Percentiles rank a stretch among this genome's conserved stretches.
phyloP scores from a whole-genome alignment of 164 flowering plant genomes.

The Stephania japonica region DNA sequence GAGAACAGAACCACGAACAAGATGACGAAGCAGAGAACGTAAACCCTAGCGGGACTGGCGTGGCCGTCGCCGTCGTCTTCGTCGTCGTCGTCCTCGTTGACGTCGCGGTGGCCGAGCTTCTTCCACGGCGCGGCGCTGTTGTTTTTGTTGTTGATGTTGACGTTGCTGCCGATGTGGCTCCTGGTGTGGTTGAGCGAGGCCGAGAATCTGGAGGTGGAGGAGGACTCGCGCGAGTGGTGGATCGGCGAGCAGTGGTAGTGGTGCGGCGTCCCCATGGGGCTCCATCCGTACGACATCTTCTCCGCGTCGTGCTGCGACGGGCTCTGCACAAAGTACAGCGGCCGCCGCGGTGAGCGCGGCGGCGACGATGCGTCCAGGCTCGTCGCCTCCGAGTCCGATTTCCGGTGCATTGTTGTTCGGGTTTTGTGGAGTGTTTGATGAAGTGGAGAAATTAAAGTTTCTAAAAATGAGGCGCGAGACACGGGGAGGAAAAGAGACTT shows the following conservation, averaged over 20 bases:
- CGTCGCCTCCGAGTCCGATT: conserved; percentile 90
- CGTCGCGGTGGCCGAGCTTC: conserved; percentile 35
- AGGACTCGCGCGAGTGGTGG: conserved; percentile 83
- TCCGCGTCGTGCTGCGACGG: conserved; percentile 88
- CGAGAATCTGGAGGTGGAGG: conserved; percentile 82
- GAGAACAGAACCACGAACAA: conserved; percentile 50
- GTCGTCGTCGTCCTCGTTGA: conserved; percentile 22
- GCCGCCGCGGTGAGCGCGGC: conserved; percentile 64
- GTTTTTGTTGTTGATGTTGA: neutral
- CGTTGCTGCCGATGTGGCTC: too few species aligned
- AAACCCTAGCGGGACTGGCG: conserved; percentile 25
- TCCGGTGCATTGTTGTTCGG: conserved; percentile 49
- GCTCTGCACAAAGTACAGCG: conserved; percentile 84
- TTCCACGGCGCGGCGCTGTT: conserved; percentile 29
- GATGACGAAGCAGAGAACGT: conserved; percentile 38
- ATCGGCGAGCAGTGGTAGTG: conserved; percentile 73
- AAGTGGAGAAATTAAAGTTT: neutral
- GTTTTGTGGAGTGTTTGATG: neutral
- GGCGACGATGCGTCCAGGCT: conserved; percentile 68
- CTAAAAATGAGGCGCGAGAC: neutral
- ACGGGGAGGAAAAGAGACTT: neutral
- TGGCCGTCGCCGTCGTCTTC: conserved; percentile 13
- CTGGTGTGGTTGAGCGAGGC: conserved; percentile 48
- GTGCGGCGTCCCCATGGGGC: conserved; percentile 62
- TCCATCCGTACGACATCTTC: conserved; percentile 76